Evolutionary conservation across 148 eudicot genomes (phyloP).

Genomic region (Camellia japonica): DNA sequence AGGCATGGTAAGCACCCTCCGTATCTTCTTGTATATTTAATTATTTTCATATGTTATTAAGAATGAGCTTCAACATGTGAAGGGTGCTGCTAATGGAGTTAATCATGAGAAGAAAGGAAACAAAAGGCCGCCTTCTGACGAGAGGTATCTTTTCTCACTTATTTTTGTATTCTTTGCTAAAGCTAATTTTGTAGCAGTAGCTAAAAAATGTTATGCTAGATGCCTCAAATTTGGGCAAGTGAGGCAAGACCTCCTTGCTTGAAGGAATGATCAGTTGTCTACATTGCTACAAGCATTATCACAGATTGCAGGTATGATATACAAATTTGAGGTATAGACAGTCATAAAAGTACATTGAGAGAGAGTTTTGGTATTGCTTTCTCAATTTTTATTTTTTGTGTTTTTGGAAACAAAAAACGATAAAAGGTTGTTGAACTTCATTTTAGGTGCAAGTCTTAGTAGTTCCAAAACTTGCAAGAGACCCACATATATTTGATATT

Average conservation of each 20-base stretch:
- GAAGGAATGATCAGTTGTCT: neutral
- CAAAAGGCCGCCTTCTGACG: constrained; percentile 60
- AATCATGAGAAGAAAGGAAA: constrained; percentile 61
- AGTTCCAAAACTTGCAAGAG: neutral
- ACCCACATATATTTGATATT: too few relatives aligned
- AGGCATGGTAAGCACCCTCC: constrained; percentile 53
- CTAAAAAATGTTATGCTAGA: neutral
- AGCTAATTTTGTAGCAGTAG: neutral
- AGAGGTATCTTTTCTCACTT: constrained; percentile 49
- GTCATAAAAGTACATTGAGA: neutral
- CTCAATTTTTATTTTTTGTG: too few relatives aligned
- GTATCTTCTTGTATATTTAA: constrained; percentile 20
- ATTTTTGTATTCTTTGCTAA: neutral
- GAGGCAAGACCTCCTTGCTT: neutral
- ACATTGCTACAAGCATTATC: neutral
- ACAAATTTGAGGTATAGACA: neutral
- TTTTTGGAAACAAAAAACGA: too few relatives aligned
- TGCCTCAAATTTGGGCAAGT: neutral
- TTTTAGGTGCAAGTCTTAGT: neutral
- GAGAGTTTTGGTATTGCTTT: neutral
- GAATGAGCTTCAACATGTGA: constrained; percentile 12
- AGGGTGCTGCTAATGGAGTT: constrained; percentile 63
- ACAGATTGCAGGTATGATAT: neutral
- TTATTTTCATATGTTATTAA: neutral
- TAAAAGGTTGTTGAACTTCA: neutral